These are phyloP conservation scores for Vitis amurensis DNA, from an alignment of 164 flowering plant genomes.

Conservation along the genomic window DNA sequence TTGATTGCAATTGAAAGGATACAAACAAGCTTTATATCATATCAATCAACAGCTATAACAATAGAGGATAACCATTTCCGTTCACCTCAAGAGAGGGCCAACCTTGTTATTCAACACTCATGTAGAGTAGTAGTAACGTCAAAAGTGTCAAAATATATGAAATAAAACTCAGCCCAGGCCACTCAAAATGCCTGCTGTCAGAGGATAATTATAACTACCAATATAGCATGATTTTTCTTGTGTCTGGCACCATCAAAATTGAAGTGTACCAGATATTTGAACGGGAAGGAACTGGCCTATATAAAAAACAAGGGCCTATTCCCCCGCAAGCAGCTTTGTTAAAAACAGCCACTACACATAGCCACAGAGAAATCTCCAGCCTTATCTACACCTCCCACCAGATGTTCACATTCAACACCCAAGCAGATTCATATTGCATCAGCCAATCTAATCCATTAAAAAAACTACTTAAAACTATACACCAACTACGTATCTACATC, in stretches of 20 bases:
- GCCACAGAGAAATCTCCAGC: constrained; percentile 11
- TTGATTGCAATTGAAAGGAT: too few relatives aligned
- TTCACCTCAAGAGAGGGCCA: neutral
- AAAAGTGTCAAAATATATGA: neutral
- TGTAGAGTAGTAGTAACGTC: too few relatives aligned
- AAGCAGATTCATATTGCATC: neutral
- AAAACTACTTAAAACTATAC: constrained; percentile 28
- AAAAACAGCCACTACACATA: constrained; percentile 39
- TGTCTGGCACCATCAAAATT: neutral
- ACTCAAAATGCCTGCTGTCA: constrained; percentile 14
- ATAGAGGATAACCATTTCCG: neutral
- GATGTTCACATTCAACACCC: constrained; percentile 2
- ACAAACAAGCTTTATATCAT: too few relatives aligned
- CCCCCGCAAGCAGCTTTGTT: constrained; percentile 52
- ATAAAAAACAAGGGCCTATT: constrained; percentile 37
- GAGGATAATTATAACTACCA: neutral
- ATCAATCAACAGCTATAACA: too few relatives aligned
- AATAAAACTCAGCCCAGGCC: constrained; percentile 3
- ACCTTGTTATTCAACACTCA: too few relatives aligned
- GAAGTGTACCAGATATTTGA: neutral
- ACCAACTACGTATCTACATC: constrained; percentile 35
- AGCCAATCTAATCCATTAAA: neutral
- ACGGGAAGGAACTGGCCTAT: constrained; percentile 35
- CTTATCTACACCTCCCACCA: constrained; percentile 28
- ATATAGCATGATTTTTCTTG: neutral